Evolutionary conservation across 139 green algal genomes (phyloP), one percentile per base, ranked within the genome.

Genomic region (Eudorina sp.): DNA sequence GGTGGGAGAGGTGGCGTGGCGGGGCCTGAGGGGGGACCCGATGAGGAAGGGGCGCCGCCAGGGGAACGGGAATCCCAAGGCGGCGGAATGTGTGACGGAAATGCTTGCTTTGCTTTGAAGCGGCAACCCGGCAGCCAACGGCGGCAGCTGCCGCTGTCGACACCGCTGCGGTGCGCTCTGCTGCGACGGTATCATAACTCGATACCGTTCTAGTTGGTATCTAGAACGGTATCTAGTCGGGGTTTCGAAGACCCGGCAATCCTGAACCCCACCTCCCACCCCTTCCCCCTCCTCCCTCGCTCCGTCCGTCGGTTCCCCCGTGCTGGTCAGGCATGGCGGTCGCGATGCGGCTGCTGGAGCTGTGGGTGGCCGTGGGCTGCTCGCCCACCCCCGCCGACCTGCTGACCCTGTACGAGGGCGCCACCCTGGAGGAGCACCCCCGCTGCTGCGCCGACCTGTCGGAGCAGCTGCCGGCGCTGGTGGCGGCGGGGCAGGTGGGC

Each of bases 321-420:
- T n/a, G 23, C 64, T 43, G 23, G 9, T 29, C 75, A 83, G 75
- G 75, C 29, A 83, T 83, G 75, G 36, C 53, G 5, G 75, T 48
- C 13, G 75, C 75, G 41, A 83, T 84, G 77, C 77, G 77, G 2
- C 38, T 84, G 77, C 25, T 84, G 77, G 36, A 53, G 36, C 38
- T 84, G 77, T 84, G 77, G 77, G 36, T 13, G 45, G 53, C 53
- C 21, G 53, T 72, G 77, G 77, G 77, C 36, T 27, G 77, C 34
- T 34, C 34, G 3, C 53, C 77, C 77, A 55, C 77, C 13, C 31
- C 77, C 51, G 77, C 36, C 3, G 77, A 84, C 53, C 21, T 84
- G 31, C 16, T 72, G 77, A 38, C 77, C 4, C 53, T 84, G 53
- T 84, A 72, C 51, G 77, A 84, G 36, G 77, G 77, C 36, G 53